Conservation (phyloP, 1,284 basidiomycete species). For the Ustilago esculenta region DNA sequence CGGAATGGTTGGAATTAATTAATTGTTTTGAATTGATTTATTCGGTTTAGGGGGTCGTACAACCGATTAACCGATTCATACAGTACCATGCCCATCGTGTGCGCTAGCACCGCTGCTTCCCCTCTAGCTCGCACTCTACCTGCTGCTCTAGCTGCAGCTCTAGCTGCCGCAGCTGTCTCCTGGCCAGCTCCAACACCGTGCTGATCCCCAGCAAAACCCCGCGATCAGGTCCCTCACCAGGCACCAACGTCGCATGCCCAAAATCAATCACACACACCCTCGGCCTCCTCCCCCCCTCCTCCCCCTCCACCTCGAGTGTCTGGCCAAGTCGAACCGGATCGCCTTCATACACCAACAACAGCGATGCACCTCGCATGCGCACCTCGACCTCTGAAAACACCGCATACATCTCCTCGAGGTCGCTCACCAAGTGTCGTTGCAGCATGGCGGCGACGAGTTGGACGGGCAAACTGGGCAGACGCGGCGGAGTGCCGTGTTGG, state of each 20-base stretch:
- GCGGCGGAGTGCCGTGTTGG: background rate
- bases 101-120: no score
- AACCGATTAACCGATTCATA: no score
- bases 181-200: conserved; percentile 69
- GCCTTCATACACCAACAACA: conserved; percentile 87
- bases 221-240: conserved; percentile 80
- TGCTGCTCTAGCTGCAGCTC: no score
- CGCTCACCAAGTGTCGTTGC: conserved; percentile 68
- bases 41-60: no score
- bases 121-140: background rate
- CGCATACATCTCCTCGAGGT: conserved; percentile 71
- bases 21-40: no score
- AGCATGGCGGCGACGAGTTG: conserved; percentile 64
- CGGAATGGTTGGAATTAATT: no score
- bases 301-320: background rate
- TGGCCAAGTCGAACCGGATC: conserved; percentile 70
- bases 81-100: no score
- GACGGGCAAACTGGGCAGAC: conserved; percentile 61
- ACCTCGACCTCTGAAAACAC: conserved; percentile 74
- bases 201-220: conserved; percentile 79
- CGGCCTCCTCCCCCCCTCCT: background rate
- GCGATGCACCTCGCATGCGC: conserved; percentile 81
- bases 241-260: conserved; percentile 80
- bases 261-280: conserved; percentile 87
- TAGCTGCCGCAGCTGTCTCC: conserved; percentile 10